Base-by-base conservation (phyloP, 495 filamentous ascomycete species). In the Hypoxylon perforatum region DNA sequence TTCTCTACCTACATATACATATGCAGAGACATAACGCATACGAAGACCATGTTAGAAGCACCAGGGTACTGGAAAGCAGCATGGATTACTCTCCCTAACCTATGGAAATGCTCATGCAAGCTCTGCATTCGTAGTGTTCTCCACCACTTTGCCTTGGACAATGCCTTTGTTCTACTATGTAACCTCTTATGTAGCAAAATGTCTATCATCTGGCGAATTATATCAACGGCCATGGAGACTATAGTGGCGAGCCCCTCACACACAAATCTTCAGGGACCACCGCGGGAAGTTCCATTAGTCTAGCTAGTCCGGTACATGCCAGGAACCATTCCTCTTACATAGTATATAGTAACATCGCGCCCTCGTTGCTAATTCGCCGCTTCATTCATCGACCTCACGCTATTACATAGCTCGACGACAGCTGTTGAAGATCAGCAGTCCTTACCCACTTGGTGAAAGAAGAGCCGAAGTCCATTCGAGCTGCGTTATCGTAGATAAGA, bases 101-200 rank as follows among this genome's bases (percentile, higher is more conserved):
- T 45, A 46, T 46, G 44, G n/a, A 46, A 21, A 11, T 28, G n/a
- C n/a, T 28, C 3, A 28, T 28, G 25, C 25, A 22, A 19, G 10
- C 44, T 23, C 21, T 46, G 19, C 21, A 9, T 3, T 46, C 10
- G 44, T 23, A 46, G 44, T 46, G 5, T 19, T 46, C 44, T 46
- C 44, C 44, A 46, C 44, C 12, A 46, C 23, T 10, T 22, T 9
- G 44, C 44, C 23, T 46, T 46, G 23, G 48, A 51, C 48, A 4
- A 36, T 36, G 17, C 28, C 28, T 18, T 36, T 28, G 9, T 10
- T 36, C 25, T 36, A 51, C 48, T 35, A n/a, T 14, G 53, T 61
- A 53, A 52, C 25, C 19, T 52, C 45, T 45, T 33, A 12, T 18
- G 12, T 15, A 17, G 9, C 25, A n/a, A 50, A 36, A 9, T 8